Evolutionary conservation across 495 filamentous ascomycete species (phyloP), one percentile per base, ranked within the genome.

Genomic region (Daldinia loculata): DNA sequence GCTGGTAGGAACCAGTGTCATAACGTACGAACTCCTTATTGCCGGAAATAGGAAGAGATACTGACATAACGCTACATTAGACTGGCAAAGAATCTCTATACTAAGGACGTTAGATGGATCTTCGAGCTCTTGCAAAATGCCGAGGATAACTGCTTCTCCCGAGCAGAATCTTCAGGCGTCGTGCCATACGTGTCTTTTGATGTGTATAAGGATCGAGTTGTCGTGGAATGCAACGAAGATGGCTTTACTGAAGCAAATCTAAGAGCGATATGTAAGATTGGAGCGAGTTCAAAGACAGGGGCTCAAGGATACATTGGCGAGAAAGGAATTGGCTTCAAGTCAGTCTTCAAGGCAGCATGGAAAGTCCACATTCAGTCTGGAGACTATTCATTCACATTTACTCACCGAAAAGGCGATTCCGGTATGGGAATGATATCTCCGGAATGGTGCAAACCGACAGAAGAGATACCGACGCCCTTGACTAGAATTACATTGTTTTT

Each of bases 301-400:
- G 56, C 71, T 8, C 72, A 76, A 55, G 79, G 80, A 1, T 85
- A 84, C 61, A 82, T 84, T 71, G 84, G 84, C 3, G 81, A 83
- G 56, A 86, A 86, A 57, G 83, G 82, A 0, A 84, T 86, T 26
- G 84, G 85, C 0, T 86, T 87, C 74, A 86, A 86, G 62, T 85
- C 83, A 0, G 81, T 86, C 0, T 87, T 87, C 67, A 84, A 76
- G 50, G 81, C 80, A 1, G 81, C 83, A 2, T 78, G 69, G 65
- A 82, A 80, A 51, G 84, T 82, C 0, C 77, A 81, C 29, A 81
- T 87, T 14, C 80, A 83, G 53, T 87, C 84, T 0, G 79, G 81
- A 2, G 12, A 66, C 9, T 85, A 76, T 58, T 85, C 80, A 1
- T 87, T 86, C 74, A 70, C 38, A n/a, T 85, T 86, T 62, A 68